Evolutionary conservation across 495 filamentous ascomycete genomes (phyloP).

Genomic region (Neurospora sp.): DNA sequence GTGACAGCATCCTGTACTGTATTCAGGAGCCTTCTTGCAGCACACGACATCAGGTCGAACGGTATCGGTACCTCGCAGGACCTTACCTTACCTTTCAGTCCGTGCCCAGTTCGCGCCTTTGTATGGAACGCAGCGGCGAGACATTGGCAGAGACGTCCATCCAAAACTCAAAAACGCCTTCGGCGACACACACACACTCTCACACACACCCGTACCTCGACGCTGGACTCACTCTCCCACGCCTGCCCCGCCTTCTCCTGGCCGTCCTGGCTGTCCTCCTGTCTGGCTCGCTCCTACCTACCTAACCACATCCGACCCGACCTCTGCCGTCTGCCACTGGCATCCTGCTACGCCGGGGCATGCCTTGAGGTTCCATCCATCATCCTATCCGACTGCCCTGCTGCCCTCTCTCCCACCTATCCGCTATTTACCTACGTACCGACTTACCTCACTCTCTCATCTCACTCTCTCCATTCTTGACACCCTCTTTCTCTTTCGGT

Average conservation of each 20-base stretch:
- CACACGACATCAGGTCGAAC: not conserved
- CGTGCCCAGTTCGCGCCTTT: not conserved
- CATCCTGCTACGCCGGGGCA: not conserved
- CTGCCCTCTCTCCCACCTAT: not conserved
- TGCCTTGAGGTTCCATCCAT: not conserved
- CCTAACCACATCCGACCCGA: not conserved
- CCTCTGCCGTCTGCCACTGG: not conserved
- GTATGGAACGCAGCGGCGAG: not conserved
- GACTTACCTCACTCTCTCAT: not conserved
- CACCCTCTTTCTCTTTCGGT: not conserved
- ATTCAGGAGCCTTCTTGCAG: not conserved
- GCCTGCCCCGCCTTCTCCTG: not conserved
- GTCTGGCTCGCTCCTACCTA: not conserved
- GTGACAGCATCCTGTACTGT: not conserved
- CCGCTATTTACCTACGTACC: not conserved
- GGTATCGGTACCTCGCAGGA: not conserved
- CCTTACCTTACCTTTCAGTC: not conserved
- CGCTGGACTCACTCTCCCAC: not conserved
- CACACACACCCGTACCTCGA: not conserved
- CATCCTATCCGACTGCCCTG: not conserved
- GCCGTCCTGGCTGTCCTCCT: not conserved
- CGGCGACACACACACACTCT: slow-evolving; percentile 1
- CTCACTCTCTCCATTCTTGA: not conserved
- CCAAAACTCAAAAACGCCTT: not conserved
- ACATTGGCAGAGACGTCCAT: not conserved